Evolutionary conservation across 495 filamentous ascomycete species (phyloP).

Genomic region (Saxophila tyrrhenica): DNA sequence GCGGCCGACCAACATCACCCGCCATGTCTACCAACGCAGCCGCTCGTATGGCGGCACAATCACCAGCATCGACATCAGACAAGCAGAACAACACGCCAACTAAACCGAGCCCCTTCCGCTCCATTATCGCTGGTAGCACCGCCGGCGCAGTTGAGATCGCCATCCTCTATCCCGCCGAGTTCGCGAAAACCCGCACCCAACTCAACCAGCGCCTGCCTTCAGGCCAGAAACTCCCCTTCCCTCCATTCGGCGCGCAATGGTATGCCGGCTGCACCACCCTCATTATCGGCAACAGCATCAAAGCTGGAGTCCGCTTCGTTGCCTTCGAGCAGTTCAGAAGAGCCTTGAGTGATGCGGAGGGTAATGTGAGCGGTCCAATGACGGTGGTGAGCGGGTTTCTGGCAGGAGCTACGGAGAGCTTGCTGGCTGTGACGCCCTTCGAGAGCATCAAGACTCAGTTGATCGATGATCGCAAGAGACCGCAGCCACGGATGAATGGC

Average conservation of each 20-base stretch:
- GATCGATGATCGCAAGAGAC: conserved; percentile 88
- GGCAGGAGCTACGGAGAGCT: conserved; percentile 84
- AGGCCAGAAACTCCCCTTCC: conserved; percentile 85
- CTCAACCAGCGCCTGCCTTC: conserved; percentile 76
- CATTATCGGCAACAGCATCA: conserved; percentile 91
- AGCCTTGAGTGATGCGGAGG: conserved; percentile 69
- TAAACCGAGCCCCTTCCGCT: conserved; percentile 69
- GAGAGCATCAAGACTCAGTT: conserved; percentile 84
- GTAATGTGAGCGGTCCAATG: conserved; percentile 78
- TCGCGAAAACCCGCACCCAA: conserved; percentile 91
- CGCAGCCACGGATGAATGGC: conserved; percentile 76
- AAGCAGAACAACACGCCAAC: background rate
- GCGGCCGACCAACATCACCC: background rate
- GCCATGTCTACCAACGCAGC: background rate
- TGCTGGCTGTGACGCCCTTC: conserved; percentile 90
- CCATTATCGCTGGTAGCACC: conserved; percentile 76
- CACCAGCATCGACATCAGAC: background rate
- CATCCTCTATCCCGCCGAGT: conserved; percentile 97
- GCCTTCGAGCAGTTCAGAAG: conserved; percentile 89
- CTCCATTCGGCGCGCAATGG: conserved; percentile 87
- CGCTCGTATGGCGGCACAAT: background rate
- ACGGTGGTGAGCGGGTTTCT: conserved; percentile 93
- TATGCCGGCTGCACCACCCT: conserved; percentile 96
- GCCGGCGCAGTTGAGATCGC: conserved; percentile 94
- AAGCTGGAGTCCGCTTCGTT: conserved; percentile 95